Base-by-base conservation (phyloP, 2,329 filamentous ascomycete species). In the Trichoderma breve region DNA sequence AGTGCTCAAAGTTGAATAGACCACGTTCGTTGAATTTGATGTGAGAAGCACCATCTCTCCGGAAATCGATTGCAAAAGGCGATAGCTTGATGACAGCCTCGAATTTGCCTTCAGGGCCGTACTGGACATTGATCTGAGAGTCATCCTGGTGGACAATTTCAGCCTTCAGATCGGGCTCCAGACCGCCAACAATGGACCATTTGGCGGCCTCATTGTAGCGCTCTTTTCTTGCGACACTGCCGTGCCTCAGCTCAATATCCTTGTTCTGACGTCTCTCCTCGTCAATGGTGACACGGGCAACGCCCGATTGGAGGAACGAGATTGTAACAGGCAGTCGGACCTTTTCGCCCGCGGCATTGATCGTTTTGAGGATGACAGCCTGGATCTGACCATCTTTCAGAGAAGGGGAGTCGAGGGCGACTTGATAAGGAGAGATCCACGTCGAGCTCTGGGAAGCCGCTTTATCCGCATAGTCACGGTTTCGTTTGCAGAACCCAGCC, bases 401-500 rank as follows among this genome's bases (percentile, higher is more conserved):
- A 9, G 88, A 87, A 72, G 96, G 85, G 1, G 93, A 92, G 34
- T 91, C 87, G 67, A 92, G 83, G 55, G 91, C 86, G 74, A 99
- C 86, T 74, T 87, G 86, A 83, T 98, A 99, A 0, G 95, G 95
- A 8, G 94, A 91, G 75, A 86, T 85, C 92, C 94, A 98, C 32
- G 86, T 85, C 9, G 89, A 86, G 73, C 89, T 90, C 71, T 89
- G 83, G 55, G 89, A 84, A 60, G 88, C 83, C 74, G 91, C 94
- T 74, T 88, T 85, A 82, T 98, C 95, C 80, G 96, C 96, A 80
- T 93, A 95, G 51, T 89, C 92, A 80, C 96, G 91, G 83, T 98
- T 98, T 75, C 96, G 93, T 81, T 94, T 96, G 84, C 96, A 99
- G 85, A 99, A 99, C 78, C 96, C 96, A 5, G 95, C 96, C 81